These are phyloP conservation scores for Yamadazyma pseudoaaseri DNA, from an alignment of 1,139 yeast species.

Conservation along the genomic window DNA sequence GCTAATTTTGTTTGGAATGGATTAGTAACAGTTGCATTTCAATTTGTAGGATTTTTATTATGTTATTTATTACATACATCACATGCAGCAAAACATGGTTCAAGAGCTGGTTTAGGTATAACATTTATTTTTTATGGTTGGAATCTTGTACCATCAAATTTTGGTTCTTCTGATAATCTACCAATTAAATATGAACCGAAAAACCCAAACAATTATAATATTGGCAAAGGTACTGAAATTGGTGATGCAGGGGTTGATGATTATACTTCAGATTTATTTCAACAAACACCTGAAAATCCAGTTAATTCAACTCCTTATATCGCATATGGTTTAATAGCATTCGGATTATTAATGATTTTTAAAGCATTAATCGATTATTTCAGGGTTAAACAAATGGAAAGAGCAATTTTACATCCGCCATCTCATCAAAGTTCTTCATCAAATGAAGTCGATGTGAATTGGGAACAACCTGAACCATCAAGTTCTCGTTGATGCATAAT, in stretches of 20 bases:
- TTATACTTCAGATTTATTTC: conserved; percentile 38
- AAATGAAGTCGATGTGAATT: background rate
- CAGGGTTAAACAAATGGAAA: conserved; percentile 77
- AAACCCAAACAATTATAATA: conserved; percentile 57
- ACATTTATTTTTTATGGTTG: conserved; percentile 80
- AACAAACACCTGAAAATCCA: conserved; percentile 17
- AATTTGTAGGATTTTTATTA: conserved; percentile 86
- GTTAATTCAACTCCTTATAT: conserved; percentile 35
- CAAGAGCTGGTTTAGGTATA: conserved; percentile 88
- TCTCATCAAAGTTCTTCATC: background rate
- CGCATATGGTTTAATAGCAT: conserved; percentile 60
- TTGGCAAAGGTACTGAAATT: conserved; percentile 35
- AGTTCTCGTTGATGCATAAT: too few species aligned
- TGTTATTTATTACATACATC: conserved; percentile 93
- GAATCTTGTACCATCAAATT: conserved; percentile 62
- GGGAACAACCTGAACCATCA: conserved; percentile 6
- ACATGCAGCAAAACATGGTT: conserved; percentile 96
- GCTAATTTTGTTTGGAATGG: conserved; percentile 89
- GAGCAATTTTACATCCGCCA: conserved; percentile 51
- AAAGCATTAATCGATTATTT: conserved; percentile 72
- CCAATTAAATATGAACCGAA: conserved; percentile 49
- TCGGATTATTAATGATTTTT: conserved; percentile 65
- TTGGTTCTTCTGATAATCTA: conserved; percentile 38
- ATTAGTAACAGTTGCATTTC: conserved; percentile 85
- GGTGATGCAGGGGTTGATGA: conserved; percentile 45